These are phyloP conservation scores for Cicer cuneatum DNA, from an alignment of 306 rosid genomes.

Conservation along the genomic window DNA sequence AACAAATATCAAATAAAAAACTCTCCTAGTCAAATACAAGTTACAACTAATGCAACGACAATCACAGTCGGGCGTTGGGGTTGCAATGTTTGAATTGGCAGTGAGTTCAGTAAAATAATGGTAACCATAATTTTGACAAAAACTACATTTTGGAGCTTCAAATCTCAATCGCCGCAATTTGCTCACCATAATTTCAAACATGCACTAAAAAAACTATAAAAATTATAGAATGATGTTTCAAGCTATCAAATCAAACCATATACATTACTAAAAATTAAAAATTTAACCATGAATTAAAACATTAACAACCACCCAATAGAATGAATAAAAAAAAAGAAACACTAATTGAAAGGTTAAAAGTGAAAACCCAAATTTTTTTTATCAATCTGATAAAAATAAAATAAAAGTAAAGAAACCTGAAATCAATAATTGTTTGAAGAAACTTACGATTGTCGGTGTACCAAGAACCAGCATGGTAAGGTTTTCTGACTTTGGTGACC, in stretches of 20 bases:
- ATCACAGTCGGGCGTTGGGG: neutral
- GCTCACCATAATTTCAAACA: too few species aligned
- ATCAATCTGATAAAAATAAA: slow-evolving; percentile 34
- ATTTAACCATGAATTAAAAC: neutral
- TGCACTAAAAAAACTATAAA: too few species aligned
- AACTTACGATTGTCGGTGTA: slow-evolving; percentile 82
- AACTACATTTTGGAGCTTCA: too few species aligned
- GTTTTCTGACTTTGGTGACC: slow-evolving; percentile 63
- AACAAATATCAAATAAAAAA: neutral
- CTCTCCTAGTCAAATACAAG: neutral
- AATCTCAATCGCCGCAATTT: too few species aligned
- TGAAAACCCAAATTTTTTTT: neutral
- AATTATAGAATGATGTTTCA: neutral
- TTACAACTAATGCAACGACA: neutral
- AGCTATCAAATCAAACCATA: neutral
- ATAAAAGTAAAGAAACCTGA: neutral
- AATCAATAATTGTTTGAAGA: neutral
- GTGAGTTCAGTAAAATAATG: too few species aligned
- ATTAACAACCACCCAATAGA: neutral
- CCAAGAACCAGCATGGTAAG: slow-evolving; percentile 95
- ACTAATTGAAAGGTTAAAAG: slow-evolving; percentile 16
- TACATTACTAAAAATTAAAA: neutral
- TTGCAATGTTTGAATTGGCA: neutral
- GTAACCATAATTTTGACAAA: too few species aligned
- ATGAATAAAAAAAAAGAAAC: neutral